phyloP scores from a whole-genome alignment of 148 eudicot species.

The Pouteria glomerata region DNA sequence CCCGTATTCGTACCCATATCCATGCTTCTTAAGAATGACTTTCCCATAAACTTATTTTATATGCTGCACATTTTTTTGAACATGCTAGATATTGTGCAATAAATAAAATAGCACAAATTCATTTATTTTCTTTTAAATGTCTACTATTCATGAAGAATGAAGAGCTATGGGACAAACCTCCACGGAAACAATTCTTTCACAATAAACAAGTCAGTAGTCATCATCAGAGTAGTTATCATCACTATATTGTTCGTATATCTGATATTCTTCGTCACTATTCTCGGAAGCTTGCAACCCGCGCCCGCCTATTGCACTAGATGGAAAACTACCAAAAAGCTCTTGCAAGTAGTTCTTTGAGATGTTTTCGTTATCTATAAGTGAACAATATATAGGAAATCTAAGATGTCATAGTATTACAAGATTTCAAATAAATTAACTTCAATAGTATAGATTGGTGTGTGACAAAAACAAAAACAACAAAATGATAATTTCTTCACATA shows the following conservation, averaged over 20 bases:
- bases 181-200: neutral
- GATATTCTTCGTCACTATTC: constrained; percentile 61
- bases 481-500: neutral
- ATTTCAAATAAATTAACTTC: neutral
- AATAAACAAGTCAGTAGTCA: constrained; percentile 20
- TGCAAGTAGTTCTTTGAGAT: constrained; percentile 70
- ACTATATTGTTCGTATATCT: constrained; percentile 71
- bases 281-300: constrained; percentile 32
- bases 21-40: too few relatives aligned
- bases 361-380: constrained; percentile 55
- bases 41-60: too few relatives aligned
- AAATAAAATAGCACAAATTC: too few relatives aligned
- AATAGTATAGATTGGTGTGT: neutral
- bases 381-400: constrained; percentile 35
- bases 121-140: too few relatives aligned
- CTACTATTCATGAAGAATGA: too few relatives aligned
- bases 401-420: neutral
- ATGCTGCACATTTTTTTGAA: too few relatives aligned
- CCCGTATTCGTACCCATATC: too few relatives aligned
- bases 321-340: constrained; percentile 85
- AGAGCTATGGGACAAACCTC: neutral
- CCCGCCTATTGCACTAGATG: constrained; percentile 31
- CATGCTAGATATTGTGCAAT: too few relatives aligned
- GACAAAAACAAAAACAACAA: neutral
- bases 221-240: constrained; percentile 62